These are phyloP conservation scores for Chenopodium suecicum DNA, from an alignment of 148 eudicot genomes.

Conservation along the genomic window DNA sequence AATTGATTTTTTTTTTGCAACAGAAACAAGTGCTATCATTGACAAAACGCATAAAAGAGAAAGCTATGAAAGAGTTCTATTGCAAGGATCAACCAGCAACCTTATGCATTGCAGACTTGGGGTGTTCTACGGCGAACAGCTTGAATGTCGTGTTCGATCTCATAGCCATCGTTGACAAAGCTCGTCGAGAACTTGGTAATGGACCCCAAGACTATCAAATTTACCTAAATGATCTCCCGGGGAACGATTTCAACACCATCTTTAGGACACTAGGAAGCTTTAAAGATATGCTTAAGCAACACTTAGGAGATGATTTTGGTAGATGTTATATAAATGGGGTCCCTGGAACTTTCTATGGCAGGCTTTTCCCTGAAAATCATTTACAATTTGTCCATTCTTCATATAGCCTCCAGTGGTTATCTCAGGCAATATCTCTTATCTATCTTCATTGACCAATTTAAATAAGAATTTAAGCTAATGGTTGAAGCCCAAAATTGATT, in stretches of 20 bases:
- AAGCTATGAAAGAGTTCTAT: conserved; percentile 18
- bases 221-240: conserved; percentile 46
- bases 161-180: neutral
- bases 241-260: conserved; percentile 49
- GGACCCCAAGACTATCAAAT: conserved; percentile 25
- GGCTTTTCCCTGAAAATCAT: conserved; percentile 42
- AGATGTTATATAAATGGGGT: conserved; percentile 37
- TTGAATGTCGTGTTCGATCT: neutral
- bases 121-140: conserved; percentile 25
- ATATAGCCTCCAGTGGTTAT: conserved; percentile 49
- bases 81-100: neutral
- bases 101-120: conserved; percentile 29
- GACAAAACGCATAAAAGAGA: conserved; percentile 17
- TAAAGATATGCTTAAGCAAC: conserved; percentile 21
- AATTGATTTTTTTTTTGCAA: neutral
- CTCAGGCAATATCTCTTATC: conserved; percentile 32
- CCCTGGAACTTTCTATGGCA: conserved; percentile 53
- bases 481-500: too few species aligned
- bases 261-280: conserved; percentile 28
- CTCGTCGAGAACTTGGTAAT: neutral
- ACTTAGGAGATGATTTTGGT: conserved; percentile 15
- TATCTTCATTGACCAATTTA: too few species aligned
- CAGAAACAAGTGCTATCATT: conserved; percentile 20
- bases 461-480: too few species aligned
- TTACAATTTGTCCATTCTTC: conserved; percentile 52